Percentiles rank a stretch among this genome's conserved stretches.
Conservation (phyloP, 1,284 basidiomycete species). For the Trichosporon asahii region DNA sequence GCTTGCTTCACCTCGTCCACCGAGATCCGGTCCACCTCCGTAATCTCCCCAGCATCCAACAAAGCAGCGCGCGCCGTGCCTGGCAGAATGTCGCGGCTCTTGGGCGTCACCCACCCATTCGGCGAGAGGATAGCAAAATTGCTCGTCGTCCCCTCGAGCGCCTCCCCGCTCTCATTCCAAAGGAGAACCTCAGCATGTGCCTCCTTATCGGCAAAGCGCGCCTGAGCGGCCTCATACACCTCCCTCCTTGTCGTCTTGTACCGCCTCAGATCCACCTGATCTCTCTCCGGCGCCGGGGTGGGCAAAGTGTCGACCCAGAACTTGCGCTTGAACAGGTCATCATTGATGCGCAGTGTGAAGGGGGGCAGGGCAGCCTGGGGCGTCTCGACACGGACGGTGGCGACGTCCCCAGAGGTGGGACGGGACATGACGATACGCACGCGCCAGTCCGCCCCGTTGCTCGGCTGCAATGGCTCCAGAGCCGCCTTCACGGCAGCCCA, state of each 20-base stretch:
- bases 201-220: conserved; percentile 18
- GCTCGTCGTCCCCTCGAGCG: conserved; percentile 40
- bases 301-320: conserved; percentile 33
- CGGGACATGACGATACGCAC: conserved; percentile 22
- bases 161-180: background rate
- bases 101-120: conserved; percentile 39
- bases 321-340: conserved; percentile 18
- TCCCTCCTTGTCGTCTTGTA: conserved; percentile 41
- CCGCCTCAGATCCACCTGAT: conserved; percentile 22
- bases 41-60: conserved; percentile 29
- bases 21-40: conserved; percentile 29
- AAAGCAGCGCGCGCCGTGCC: conserved; percentile 41
- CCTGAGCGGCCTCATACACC: conserved; percentile 38
- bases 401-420: background rate
- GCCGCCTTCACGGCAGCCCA: conserved; percentile 22
- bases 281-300: conserved; percentile 10
- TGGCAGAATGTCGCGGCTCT: conserved; percentile 28
- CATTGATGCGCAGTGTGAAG: conserved; percentile 20
- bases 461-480: conserved; percentile 19
- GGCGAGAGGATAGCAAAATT: conserved; percentile 41
- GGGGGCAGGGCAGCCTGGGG: conserved; percentile 16
- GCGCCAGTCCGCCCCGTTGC: conserved; percentile 31
- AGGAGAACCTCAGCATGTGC: background rate
- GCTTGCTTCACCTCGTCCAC: conserved; percentile 30
- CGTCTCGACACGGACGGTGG: too few relatives aligned